phyloP scores from a whole-genome alignment of 768 basidiomycete species.

The Pleurotus tuber-regium region DNA sequence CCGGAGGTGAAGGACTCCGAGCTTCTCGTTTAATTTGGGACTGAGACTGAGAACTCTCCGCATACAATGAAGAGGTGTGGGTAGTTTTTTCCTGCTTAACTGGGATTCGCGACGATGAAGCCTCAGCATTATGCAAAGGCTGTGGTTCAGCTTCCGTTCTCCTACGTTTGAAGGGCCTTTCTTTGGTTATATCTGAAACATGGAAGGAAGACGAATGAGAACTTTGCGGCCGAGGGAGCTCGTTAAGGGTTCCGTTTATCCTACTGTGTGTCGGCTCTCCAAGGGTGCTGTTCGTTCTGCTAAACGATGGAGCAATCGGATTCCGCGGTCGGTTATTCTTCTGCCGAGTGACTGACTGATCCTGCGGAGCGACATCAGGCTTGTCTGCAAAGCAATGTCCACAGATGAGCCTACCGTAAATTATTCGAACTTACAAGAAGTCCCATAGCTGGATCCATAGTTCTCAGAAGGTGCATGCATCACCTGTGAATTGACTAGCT shows the following conservation, averaged over 20 bases:
- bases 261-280: too few relatives aligned
- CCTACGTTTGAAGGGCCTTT: background rate
- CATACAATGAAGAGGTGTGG: background rate
- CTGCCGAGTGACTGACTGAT: background rate
- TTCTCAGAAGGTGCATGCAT: background rate
- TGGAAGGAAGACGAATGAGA: background rate
- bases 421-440: too few relatives aligned
- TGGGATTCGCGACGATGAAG: background rate
- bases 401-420: too few relatives aligned
- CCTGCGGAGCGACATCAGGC: background rate
- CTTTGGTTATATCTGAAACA: background rate
- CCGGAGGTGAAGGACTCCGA: conserved; percentile 1
- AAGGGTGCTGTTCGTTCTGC: too few relatives aligned
- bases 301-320: background rate
- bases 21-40: background rate
- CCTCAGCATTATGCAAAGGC: background rate
- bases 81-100: background rate
- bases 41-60: background rate
- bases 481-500: too few relatives aligned
- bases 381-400: background rate
- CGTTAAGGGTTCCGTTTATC: too few relatives aligned
- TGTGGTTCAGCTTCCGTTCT: background rate
- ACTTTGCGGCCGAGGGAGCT: too few relatives aligned
- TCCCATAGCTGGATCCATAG: too few relatives aligned
- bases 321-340: background rate